Percentiles rank a stretch among this genome's conserved stretches.
Evolutionary conservation across 164 flowering plant genomes (phyloP).

Genomic region (Magnolia kwangsiensis): DNA sequence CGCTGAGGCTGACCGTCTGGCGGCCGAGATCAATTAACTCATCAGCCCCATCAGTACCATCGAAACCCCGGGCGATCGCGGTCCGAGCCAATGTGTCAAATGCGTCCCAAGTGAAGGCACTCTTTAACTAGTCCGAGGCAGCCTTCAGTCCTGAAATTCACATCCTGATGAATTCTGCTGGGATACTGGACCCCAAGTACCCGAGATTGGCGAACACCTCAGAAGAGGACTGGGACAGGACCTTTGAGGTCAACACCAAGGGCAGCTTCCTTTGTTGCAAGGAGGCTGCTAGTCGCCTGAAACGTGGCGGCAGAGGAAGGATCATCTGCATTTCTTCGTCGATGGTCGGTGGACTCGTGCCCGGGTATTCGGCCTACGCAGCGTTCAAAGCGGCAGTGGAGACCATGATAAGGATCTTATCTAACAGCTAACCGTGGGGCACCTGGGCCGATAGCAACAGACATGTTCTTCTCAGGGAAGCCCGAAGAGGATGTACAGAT

Average conservation of each 20-base stretch:
- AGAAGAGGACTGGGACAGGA: constrained; percentile 42
- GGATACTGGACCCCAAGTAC: constrained; percentile 38
- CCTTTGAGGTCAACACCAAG: constrained; percentile 39
- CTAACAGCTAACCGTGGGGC: constrained; percentile 59
- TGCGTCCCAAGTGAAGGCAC: constrained; percentile 39
- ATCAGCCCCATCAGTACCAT: not conserved
- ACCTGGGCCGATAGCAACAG: constrained; percentile 60
- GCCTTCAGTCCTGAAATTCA: constrained; percentile 33
- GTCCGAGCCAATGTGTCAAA: constrained; percentile 52
- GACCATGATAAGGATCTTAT: constrained; percentile 52
- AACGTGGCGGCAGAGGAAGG: constrained; percentile 53
- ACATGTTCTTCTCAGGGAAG: constrained; percentile 49
- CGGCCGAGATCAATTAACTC: constrained; percentile 25
- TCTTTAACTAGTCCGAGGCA: constrained; percentile 51
- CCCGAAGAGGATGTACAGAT: constrained; percentile 35
- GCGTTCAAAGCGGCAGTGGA: constrained; percentile 69
- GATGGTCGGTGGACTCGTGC: constrained; percentile 28
- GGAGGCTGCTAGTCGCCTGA: constrained; percentile 51
- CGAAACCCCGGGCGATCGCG: constrained; percentile 34
- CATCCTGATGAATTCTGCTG: constrained; percentile 62
- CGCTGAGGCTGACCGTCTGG: constrained; percentile 25
- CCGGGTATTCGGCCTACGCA: constrained; percentile 41
- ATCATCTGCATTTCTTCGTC: constrained; percentile 47
- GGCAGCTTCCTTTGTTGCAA: constrained; percentile 50
- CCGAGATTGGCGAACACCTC: constrained; percentile 39